These are phyloP conservation scores for Lecanosticta acicola DNA, from an alignment of 2,329 filamentous ascomycete genomes.

Conservation along the genomic window DNA sequence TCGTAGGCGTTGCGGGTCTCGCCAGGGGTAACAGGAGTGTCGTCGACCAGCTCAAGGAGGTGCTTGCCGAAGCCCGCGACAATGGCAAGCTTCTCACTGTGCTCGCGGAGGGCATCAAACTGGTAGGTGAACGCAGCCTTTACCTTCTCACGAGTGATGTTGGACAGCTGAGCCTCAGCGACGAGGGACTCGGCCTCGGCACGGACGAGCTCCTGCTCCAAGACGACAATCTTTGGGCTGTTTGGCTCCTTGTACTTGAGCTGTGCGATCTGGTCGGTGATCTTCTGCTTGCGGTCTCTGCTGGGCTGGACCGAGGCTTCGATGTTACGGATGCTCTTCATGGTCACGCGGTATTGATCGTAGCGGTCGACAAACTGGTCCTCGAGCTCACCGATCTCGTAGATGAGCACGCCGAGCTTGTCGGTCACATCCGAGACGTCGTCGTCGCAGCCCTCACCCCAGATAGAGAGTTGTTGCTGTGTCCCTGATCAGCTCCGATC, in stretches of 20 bases:
- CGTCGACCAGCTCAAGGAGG: slow-evolving; percentile 91
- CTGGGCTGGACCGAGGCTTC: slow-evolving; percentile 97
- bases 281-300: slow-evolving; percentile 98
- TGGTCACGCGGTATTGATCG: slow-evolving; percentile 97
- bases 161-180: slow-evolving; percentile 94
- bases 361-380: slow-evolving; percentile 98
- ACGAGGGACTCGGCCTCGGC: slow-evolving; percentile 98
- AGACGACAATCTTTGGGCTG: slow-evolving; percentile 92
- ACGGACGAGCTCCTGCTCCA: slow-evolving; percentile 96
- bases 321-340: slow-evolving; percentile 99
- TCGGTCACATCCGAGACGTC: slow-evolving; percentile 98
- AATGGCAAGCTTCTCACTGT: slow-evolving; percentile 96
- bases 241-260: slow-evolving; percentile 99
- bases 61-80: slow-evolving; percentile 98
- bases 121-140: slow-evolving; percentile 98
- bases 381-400: slow-evolving; percentile 96
- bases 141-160: slow-evolving; percentile 98
- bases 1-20: slow-evolving; percentile 95
- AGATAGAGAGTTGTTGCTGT: slow-evolving; percentile 96
- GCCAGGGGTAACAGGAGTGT: slow-evolving; percentile 92
- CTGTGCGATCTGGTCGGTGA: slow-evolving; percentile 96
- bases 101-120: slow-evolving; percentile 93
- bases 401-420: slow-evolving; percentile 93
- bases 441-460: slow-evolving; percentile 93
- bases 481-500: background rate